Percentiles rank a stretch among this genome's conserved stretches.
Conservation (phyloP, 257 asterid species). For the Penstemon barbatus region DNA sequence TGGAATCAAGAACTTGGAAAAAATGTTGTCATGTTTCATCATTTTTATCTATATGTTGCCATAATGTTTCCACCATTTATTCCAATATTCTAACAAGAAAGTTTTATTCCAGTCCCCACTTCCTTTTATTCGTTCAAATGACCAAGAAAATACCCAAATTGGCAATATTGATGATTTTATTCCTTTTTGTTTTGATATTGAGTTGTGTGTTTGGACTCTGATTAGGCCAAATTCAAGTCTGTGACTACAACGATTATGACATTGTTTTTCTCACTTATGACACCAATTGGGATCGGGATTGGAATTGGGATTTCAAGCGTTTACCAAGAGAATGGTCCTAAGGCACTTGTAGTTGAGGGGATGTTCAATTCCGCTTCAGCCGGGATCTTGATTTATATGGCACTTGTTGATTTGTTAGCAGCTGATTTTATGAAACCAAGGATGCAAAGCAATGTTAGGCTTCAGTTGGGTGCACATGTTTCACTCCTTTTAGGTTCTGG, state of each 20-base stretch:
- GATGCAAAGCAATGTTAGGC: constrained; percentile 54
- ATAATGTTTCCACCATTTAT: constrained; percentile 8
- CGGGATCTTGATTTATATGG: constrained; percentile 61
- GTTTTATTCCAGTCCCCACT: constrained; percentile 34
- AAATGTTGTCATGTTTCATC: constrained; percentile 35
- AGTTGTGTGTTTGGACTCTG: neutral
- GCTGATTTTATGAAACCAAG: constrained; percentile 63
- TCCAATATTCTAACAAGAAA: constrained; percentile 24
- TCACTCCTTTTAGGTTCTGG: constrained; percentile 63
- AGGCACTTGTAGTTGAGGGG: constrained; percentile 46
- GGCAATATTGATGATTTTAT: neutral
- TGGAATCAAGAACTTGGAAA: constrained; percentile 21
- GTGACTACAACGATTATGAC: constrained; percentile 50
- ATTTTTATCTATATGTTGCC: constrained; percentile 20
- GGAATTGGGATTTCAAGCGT: constrained; percentile 57
- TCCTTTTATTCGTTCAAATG: neutral
- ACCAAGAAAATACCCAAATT: neutral
- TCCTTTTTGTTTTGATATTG: neutral
- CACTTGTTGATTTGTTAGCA: constrained; percentile 62
- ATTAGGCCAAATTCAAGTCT: constrained; percentile 56
- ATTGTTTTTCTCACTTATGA: constrained; percentile 56
- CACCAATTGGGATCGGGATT: constrained; percentile 55
- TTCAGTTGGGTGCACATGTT: constrained; percentile 53
- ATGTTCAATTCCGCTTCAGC: constrained; percentile 55
- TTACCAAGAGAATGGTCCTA: constrained; percentile 47